Evolutionary conservation across 345 rosid genomes (phyloP), one percentile per base, ranked within the genome.

Genomic region (Trapa incisa): DNA sequence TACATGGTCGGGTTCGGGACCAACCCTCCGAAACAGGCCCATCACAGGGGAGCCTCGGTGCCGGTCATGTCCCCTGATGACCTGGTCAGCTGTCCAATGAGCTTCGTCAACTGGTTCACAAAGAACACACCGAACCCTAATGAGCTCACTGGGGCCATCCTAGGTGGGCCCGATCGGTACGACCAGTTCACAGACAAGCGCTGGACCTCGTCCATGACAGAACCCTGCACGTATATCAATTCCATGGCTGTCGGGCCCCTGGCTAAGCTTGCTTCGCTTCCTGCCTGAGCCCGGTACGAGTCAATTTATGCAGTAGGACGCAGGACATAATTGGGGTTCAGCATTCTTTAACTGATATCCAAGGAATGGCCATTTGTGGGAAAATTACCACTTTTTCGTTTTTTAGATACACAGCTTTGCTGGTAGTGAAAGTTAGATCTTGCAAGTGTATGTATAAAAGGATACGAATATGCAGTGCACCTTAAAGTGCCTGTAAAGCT

Each of bases 181-280:
- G 99, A 90, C 70, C 52, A 80, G 5, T 94, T 88, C 72, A 75
- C 68, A 0, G 99, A 94, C 73, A 62, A 80, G 39, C 86, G 95
- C 6, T 80, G 84, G 84, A 76, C 78, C 10, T 87, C 95, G 0
- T 66, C 79, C 3, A 78, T 72, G 64, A 94, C 99, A 0, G 99
- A 94, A 75, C 97, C 99, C 17, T 88, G 99, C 77, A 90, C 99
- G 41, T 94, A 91, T 70, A 76, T 91, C 17, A 94, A 90, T 76
- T 87, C 96, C 6, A 64, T 77, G 0, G 87, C 91, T 0, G 78
- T 90, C 13, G 97, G 95, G 50, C 70, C 82, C 48, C 81, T 93
- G 2, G 97, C 96, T 1, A 93, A 84, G 82, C 91, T 90, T 41
- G 83, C 97, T 22, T 45, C 48, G 0, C 48, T 1, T 45, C 48